Base-by-base conservation (phyloP, 2,329 filamentous ascomycete species). In the Dactylonectria estremocensis region DNA sequence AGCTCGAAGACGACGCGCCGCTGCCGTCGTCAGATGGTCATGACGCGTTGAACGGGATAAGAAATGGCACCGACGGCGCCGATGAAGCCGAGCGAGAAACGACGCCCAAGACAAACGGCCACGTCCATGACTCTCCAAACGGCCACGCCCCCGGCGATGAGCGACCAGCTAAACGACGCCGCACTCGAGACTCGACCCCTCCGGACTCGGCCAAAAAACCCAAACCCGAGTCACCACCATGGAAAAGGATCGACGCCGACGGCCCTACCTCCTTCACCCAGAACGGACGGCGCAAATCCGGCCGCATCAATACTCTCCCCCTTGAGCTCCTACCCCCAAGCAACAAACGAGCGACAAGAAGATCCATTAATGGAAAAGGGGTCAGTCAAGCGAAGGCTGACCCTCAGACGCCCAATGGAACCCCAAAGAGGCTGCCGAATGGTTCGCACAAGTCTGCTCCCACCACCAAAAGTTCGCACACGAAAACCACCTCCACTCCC, bases 221-320 rank as follows among this genome's bases (percentile, higher is more conserved):
- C 0, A 83, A 83, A 62, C 83, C 84, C 60, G 86, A 88, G 67
- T 98, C 95, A 70, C 96, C 96, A 72, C 96, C 96, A 22, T 99
- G 96, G 96, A 98, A 96, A 84, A 93, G 90, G 77, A 88, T 93
- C 69, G 88, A 88, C 66, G 94, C 93, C 46, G 93, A 97, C 31
- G 96, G 96, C 0, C 96, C 96, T 22, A 96, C 95, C 3, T 92
- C 93, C 1, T 95, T 97, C 78, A 88, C 92, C 52, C 89, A 87
- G 83, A 93, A 87, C 88, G 94, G 93, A 55, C 87, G 87, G 70
- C 87, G 90, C 67, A 91, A 90, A 76, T 92, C 90, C 22, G 89
- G 89, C 46, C 87, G 90, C 68, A 89, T 90, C 74, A 92, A 92
- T 76, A 78, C 79, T 2, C 76, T 90, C 14, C 88, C 88, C 18